Evolutionary conservation across 2,329 filamentous ascomycete species (phyloP).

Genomic region (Chaetomiaceae sp.): DNA sequence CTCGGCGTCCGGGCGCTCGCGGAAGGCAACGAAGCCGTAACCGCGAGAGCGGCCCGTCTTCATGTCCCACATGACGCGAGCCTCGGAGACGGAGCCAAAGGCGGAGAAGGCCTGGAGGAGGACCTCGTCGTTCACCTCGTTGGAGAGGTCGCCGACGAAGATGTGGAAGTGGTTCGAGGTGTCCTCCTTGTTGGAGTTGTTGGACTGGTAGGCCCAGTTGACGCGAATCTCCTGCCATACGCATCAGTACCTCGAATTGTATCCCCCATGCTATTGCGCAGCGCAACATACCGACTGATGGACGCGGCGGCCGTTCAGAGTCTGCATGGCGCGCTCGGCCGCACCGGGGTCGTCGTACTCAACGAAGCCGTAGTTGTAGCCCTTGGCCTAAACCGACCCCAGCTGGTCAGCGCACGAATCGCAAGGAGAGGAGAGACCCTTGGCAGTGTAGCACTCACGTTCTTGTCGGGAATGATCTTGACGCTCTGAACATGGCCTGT

Average conservation of each 20-base stretch:
- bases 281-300: slow-evolving; percentile 75
- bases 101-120: slow-evolving; percentile 90
- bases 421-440: background rate
- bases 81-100: slow-evolving; percentile 93
- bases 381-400: slow-evolving; percentile 64
- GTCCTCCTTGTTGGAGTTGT: slow-evolving; percentile 89
- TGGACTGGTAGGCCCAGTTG: slow-evolving; percentile 99
- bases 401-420: slow-evolving; percentile 7
- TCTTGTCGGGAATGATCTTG: slow-evolving; percentile 99
- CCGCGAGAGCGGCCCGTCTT: slow-evolving; percentile 97
- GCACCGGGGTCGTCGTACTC: slow-evolving; percentile 98
- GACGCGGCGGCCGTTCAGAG: slow-evolving; percentile 88
- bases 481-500: slow-evolving; percentile 97
- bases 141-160: slow-evolving; percentile 95
- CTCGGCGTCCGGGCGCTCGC: slow-evolving; percentile 88
- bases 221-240: slow-evolving; percentile 79
- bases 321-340: slow-evolving; percentile 95
- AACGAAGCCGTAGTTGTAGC: slow-evolving; percentile 98
- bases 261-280: background rate
- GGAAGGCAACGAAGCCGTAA: slow-evolving; percentile 97
- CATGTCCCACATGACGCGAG: slow-evolving; percentile 99
- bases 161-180: slow-evolving; percentile 99
- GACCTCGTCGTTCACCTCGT: slow-evolving; percentile 97
- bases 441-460: slow-evolving; percentile 59
- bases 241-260: background rate